Conservation (phyloP, 2,329 filamentous ascomycete species). For the Aquanectria penicillioides region DNA sequence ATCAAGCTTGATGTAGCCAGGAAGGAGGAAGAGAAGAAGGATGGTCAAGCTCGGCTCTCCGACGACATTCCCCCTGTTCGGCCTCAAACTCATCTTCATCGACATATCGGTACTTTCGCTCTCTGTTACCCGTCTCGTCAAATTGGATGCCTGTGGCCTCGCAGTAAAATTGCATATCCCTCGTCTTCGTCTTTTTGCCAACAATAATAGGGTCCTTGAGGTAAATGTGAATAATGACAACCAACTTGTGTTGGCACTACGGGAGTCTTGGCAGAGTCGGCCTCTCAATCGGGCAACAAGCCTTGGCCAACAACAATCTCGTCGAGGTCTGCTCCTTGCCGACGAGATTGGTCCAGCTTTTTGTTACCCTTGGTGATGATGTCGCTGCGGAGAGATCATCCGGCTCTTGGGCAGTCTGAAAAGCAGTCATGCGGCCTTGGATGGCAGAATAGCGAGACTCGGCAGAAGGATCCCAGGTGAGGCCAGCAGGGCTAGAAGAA, state of each 20-base stretch:
- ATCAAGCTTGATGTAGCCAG: no score
- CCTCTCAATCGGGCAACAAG: conserved; percentile 44
- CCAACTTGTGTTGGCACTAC: conserved; percentile 81
- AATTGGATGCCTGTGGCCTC: conserved; percentile 99
- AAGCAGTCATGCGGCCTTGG: conserved; percentile 36
- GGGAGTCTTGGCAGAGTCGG: neutral
- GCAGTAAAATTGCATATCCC: conserved; percentile 97
- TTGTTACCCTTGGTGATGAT: conserved; percentile 41
- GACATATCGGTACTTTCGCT: conserved; percentile 96
- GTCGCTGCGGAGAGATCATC: conserved; percentile 31
- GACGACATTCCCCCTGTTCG: conserved; percentile 94
- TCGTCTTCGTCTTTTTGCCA: conserved; percentile 97
- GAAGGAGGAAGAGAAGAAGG: no score
- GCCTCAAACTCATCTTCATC: conserved; percentile 99
- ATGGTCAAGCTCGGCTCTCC: conserved; percentile 91
- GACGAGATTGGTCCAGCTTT: conserved; percentile 38
- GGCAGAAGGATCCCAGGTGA: conserved; percentile 37
- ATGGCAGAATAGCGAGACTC: conserved; percentile 39
- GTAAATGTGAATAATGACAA: conserved; percentile 98
- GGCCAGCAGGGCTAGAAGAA: conserved; percentile 91
- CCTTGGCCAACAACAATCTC: conserved; percentile 39
- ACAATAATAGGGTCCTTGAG: conserved; percentile 98
- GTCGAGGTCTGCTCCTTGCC: conserved; percentile 29
- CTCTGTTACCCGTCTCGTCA: conserved; percentile 97
- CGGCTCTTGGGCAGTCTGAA: conserved; percentile 28